These are phyloP conservation scores for Myxozyma vanderwaltii DNA, from an alignment of 805 yeast genomes.

Conservation along the genomic window DNA sequence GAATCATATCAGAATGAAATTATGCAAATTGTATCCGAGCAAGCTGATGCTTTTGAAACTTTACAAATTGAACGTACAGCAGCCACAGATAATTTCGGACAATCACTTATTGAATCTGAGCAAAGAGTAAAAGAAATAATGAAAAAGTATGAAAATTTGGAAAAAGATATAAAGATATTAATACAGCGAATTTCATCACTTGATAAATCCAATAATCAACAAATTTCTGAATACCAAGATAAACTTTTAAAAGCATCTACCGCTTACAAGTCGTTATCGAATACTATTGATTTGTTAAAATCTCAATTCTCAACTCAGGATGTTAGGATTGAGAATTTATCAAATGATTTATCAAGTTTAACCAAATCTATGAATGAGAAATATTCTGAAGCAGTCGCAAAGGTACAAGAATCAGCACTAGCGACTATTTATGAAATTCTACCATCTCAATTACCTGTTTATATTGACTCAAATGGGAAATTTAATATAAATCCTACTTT, in stretches of 20 bases:
- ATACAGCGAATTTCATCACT: background rate
- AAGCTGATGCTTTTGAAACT: background rate
- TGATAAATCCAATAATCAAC: background rate
- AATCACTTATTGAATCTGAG: constrained; percentile 1
- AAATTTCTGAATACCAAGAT: background rate
- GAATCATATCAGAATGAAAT: background rate
- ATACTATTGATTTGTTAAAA: background rate
- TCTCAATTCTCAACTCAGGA: background rate
- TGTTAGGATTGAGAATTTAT: background rate
- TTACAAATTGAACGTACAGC: background rate
- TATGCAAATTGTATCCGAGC: background rate
- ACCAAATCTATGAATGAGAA: background rate
- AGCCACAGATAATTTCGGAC: background rate
- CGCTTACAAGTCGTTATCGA: background rate
- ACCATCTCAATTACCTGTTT: constrained; percentile 25
- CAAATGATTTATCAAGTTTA: background rate
- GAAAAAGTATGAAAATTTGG: constrained; percentile 4
- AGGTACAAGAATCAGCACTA: constrained; percentile 21
- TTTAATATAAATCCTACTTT: constrained; percentile 28
- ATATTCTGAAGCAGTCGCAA: background rate
- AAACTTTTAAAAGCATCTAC: background rate
- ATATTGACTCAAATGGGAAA: constrained; percentile 15
- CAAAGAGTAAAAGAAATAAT: background rate
- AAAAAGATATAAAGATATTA: background rate
- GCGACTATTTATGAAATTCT: constrained; percentile 21